Percentiles rank a stretch among this genome's conserved stretches.
These are phyloP conservation scores for Hysterium pulicare DNA, from an alignment of 2,329 filamentous ascomycete species.

Conservation along the genomic window DNA sequence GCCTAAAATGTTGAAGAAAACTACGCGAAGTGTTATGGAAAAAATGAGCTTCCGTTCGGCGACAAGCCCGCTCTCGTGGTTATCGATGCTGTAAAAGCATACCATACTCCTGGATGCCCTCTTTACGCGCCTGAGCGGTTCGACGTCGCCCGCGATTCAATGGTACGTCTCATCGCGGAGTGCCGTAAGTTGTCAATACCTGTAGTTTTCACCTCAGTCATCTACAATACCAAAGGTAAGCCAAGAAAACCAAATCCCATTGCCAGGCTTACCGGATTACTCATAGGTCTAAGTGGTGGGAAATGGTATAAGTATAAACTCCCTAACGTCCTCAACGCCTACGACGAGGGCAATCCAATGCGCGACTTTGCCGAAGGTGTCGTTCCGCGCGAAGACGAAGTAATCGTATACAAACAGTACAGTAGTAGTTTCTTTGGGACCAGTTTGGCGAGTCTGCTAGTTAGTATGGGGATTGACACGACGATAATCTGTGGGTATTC, in stretches of 20 bases:
- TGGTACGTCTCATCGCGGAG: constrained; percentile 4
- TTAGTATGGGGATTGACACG: constrained; percentile 6
- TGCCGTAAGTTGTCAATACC: constrained; percentile 1
- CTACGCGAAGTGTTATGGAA: not conserved
- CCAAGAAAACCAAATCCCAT: too few species aligned
- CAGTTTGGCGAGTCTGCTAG: constrained; percentile 2
- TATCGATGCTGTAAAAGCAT: constrained; percentile 4
- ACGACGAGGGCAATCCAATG: constrained; percentile 8
- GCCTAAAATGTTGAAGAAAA: not conserved
- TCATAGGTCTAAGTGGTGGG: constrained; percentile 4
- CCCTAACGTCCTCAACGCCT: constrained; percentile 5
- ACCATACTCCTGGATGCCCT: not conserved
- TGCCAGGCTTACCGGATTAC: not conserved
- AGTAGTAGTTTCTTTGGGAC: constrained; percentile 6
- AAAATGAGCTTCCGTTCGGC: constrained; percentile 1
- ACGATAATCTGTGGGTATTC: constrained; percentile 5
- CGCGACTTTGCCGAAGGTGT: constrained; percentile 5
- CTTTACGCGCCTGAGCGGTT: constrained; percentile 4
- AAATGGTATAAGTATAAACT: constrained; percentile 8
- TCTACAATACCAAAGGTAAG: constrained; percentile 5
- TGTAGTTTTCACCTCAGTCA: constrained; percentile 5
- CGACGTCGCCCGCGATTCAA: not conserved
- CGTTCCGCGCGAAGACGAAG: constrained; percentile 3
- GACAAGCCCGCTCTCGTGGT: constrained; percentile 1
- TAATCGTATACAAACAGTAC: constrained; percentile 8